A percentile compares a stretch with the other conserved stretches of the same genome.
These are phyloP conservation scores for Bonia amplexicaulis DNA, from an alignment of 176 grass and related monocot species.

Conservation along the genomic window DNA sequence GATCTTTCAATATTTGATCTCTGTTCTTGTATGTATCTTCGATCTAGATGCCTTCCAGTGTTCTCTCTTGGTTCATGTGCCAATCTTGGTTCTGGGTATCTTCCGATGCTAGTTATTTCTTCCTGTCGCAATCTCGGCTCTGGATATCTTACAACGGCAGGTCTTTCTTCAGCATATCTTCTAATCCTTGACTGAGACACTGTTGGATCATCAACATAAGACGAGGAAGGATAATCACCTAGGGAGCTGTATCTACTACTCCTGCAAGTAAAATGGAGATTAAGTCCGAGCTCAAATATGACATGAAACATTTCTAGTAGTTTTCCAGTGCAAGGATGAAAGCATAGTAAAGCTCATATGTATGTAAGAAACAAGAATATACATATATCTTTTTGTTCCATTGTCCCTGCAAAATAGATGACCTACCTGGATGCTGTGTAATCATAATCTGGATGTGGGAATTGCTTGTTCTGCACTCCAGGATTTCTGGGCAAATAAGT, in stretches of 20 bases:
- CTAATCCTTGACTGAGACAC: conserved; percentile 37
- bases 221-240: conserved; percentile 34
- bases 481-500: conserved; percentile 40
- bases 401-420: not conserved
- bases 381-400: not conserved
- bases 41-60: conserved; percentile 35
- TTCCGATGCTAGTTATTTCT: not conserved
- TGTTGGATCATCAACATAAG: conserved; percentile 32
- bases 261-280: conserved; percentile 41
- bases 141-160: not conserved
- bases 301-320: conserved; percentile 7
- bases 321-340: not conserved
- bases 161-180: conserved; percentile 43
- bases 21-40: conserved; percentile 27
- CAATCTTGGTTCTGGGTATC: conserved; percentile 20
- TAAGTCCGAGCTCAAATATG: not conserved
- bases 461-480: conserved; percentile 21
- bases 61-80: conserved; percentile 18
- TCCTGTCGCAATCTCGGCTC: conserved; percentile 19
- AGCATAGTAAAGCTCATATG: not conserved
- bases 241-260: conserved; percentile 37
- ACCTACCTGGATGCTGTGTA: conserved; percentile 36
- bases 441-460: conserved; percentile 38
- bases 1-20: conserved; percentile 30
- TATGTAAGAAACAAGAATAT: not conserved